Base-by-base conservation (phyloP, 2,329 filamentous ascomycete species). In the Diaporthe velutina region DNA sequence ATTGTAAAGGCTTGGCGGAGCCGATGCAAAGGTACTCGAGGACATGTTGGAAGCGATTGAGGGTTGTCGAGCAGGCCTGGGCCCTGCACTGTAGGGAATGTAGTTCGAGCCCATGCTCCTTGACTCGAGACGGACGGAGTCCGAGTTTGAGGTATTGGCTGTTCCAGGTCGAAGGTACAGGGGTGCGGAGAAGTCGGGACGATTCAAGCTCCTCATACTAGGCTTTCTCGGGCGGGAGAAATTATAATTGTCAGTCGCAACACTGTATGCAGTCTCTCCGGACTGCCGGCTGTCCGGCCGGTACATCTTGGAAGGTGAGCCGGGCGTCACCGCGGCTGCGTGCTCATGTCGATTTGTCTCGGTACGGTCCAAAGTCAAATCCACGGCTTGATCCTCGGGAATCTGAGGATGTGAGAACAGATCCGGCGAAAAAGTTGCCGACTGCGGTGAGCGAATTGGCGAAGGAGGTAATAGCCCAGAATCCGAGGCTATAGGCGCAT, bases 191-290 rank as follows among this genome's bases (percentile, higher is more conserved):
- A 68, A 70, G 38, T 76, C 73, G 58, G 73, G 68, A 50, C 54
- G 52, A 71, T 70, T 67, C 79, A 77, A n/a, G 79, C 77, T 66
- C 73, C 85, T 85, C 75, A 89, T 84, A 80, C 89, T 91, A 52
- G 85, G 83, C 76, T 89, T 90, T 74, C 90, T 85, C 55, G 90
- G 90, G 52, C 90, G 86, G n/a, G 90, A 91, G 80, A 91, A 91
- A 81, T 91, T 91, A 78, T 88, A 70, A 42, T 87, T 60, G 90
- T 84, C 60, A 81, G 79, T 77, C 30, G 42, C 55, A 25, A 83
- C 82, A 70, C 79, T 80, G 64, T 84, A 83, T 67, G 78, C 78
- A 12, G 78, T 76, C 35, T 79, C 77, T 42, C 74, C 79, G 40
- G 77, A 72, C 61, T 78, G 78, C 33, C 79, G 78, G 48, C 76